These are phyloP conservation scores for Podospora tetraspora DNA, from an alignment of 495 filamentous ascomycete species.

Conservation along the genomic window DNA sequence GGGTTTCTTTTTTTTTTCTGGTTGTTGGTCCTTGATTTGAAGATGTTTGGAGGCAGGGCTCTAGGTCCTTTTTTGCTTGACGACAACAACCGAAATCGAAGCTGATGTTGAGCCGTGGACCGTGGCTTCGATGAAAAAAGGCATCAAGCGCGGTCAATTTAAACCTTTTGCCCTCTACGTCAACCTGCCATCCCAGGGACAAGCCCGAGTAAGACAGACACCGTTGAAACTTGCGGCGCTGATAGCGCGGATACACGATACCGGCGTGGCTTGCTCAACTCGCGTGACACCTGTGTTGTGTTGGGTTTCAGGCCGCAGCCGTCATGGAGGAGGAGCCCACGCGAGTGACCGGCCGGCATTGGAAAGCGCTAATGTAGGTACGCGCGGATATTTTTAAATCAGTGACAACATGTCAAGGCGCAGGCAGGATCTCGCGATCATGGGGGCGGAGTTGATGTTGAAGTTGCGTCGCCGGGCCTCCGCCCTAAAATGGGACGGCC, in stretches of 20 bases:
- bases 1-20: no score
- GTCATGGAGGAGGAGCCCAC: neutral
- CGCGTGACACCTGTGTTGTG: neutral
- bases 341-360: neutral
- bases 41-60: no score
- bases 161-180: neutral
- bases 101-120: no score
- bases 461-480: neutral
- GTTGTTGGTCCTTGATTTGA: no score
- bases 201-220: neutral
- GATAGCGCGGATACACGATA: neutral
- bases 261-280: neutral
- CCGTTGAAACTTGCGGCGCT: neutral
- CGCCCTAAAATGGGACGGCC: neutral
- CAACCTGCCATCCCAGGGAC: neutral
- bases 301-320: neutral
- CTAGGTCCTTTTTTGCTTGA: no score
- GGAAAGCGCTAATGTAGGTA: neutral
- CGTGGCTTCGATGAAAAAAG: no score
- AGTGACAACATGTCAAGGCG: neutral
- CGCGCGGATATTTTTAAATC: neutral
- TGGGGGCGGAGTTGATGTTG: neutral
- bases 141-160: neutral
- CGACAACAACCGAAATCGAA: no score
- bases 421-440: neutral